A percentile compares a stretch with the other conserved stretches of the same genome.
These are phyloP conservation scores for Epichloe scottii DNA, from an alignment of 2,329 filamentous ascomycete species.

Conservation along the genomic window DNA sequence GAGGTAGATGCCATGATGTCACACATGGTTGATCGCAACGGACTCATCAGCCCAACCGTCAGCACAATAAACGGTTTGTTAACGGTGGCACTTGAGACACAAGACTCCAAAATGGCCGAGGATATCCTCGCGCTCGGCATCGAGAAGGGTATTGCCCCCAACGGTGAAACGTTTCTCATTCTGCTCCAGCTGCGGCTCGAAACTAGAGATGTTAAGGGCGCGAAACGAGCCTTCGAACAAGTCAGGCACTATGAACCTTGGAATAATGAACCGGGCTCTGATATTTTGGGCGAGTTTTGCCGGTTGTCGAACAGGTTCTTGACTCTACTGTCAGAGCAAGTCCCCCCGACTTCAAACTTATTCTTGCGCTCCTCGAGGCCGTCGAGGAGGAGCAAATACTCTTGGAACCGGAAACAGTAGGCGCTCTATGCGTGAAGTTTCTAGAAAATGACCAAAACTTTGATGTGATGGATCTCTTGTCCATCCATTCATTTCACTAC, in stretches of 20 bases:
- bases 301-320: constrained; percentile 60
- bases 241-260: constrained; percentile 20
- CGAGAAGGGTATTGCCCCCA: constrained; percentile 51
- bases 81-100: constrained; percentile 54
- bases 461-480: constrained; percentile 72
- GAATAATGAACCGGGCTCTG: constrained; percentile 30
- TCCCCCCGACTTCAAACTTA: constrained; percentile 51
- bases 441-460: constrained; percentile 63
- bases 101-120: constrained; percentile 60
- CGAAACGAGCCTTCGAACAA: constrained; percentile 49
- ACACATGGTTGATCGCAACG: constrained; percentile 54
- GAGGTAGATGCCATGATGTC: constrained; percentile 42
- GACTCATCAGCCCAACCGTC: constrained; percentile 45
- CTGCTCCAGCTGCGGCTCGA: constrained; percentile 67
- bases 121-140: constrained; percentile 56
- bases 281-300: constrained; percentile 39
- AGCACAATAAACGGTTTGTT: constrained; percentile 68
- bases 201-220: constrained; percentile 58
- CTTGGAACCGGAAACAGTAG: constrained; percentile 63
- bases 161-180: constrained; percentile 59
- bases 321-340: constrained; percentile 49
- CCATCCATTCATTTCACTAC: constrained; percentile 58
- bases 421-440: constrained; percentile 59
- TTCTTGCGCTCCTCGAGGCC: constrained; percentile 61
- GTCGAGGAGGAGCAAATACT: constrained; percentile 57